These are phyloP conservation scores for Thalassiosira pacifica DNA, from an alignment of 352 stramenopile species.

Conservation along the genomic window DNA sequence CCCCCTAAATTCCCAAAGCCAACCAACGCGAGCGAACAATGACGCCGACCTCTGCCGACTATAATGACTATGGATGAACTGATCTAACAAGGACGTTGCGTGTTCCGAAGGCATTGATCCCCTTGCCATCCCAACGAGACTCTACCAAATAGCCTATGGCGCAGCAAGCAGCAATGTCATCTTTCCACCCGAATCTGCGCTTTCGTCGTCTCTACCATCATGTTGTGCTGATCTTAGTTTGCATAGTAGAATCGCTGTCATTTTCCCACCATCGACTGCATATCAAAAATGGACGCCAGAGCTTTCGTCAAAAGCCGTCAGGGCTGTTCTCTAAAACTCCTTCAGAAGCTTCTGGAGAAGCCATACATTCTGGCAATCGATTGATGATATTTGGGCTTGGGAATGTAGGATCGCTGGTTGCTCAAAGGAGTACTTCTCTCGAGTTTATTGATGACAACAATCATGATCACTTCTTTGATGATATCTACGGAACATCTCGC, in stretches of 20 bases:
- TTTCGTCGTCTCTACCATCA: not conserved
- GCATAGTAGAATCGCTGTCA: not conserved
- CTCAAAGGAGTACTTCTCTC: conserved; percentile 12
- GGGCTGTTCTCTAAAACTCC: not conserved
- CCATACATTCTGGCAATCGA: not conserved
- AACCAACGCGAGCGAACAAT: too few species aligned
- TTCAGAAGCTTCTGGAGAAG: not conserved
- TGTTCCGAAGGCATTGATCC: too few species aligned
- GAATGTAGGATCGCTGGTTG: conserved; percentile 63
- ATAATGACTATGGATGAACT: too few species aligned
- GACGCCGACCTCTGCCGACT: too few species aligned
- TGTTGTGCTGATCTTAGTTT: not conserved
- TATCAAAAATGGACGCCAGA: not conserved
- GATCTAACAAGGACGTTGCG: too few species aligned
- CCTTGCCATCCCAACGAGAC: too few species aligned
- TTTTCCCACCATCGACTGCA: not conserved
- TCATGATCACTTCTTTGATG: conserved; percentile 33
- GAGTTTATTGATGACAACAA: conserved; percentile 1
- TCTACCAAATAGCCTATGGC: too few species aligned
- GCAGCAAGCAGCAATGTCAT: not conserved
- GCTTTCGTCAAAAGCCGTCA: not conserved
- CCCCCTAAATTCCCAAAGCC: too few species aligned
- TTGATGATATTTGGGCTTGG: conserved; percentile 71
- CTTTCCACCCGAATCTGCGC: not conserved
- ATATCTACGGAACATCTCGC: conserved; percentile 54